Conservation (phyloP, 768 basidiomycete species). For the Podaxis carcinomalis region DNA sequence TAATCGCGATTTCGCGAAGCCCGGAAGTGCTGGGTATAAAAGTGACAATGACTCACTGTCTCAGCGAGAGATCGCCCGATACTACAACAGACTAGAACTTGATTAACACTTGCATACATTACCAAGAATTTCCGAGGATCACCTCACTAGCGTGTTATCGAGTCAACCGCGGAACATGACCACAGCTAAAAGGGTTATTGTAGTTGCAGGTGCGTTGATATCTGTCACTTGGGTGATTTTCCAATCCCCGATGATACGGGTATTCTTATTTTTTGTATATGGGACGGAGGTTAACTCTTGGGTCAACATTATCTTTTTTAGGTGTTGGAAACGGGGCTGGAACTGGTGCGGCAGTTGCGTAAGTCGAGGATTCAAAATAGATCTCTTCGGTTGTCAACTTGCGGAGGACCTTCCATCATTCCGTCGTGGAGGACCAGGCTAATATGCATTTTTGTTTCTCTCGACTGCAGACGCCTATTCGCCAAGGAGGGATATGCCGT, state of each 20-base stretch:
- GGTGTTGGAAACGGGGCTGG: constrained; percentile 47
- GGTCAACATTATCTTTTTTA: constrained; percentile 1
- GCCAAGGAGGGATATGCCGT: constrained; percentile 62
- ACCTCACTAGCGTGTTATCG: not conserved
- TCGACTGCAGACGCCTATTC: constrained; percentile 50
- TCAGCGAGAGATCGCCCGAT: not conserved
- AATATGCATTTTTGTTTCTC: not conserved
- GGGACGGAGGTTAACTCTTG: not conserved
- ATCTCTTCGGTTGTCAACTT: not conserved
- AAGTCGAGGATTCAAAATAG: constrained; percentile 18
- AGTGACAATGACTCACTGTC: not conserved
- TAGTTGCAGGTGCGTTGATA: constrained; percentile 49
- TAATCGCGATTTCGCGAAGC: not conserved
- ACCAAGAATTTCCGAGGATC: not conserved
- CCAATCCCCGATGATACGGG: not conserved
- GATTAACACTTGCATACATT: no score
- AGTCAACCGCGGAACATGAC: not conserved
- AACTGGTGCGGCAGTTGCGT: constrained; percentile 60
- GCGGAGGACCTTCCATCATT: not conserved
- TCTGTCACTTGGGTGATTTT: not conserved
- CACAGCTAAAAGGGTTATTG: constrained; percentile 41
- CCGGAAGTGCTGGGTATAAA: not conserved
- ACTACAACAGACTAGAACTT: no score
- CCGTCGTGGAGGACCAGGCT: not conserved
- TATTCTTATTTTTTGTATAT: not conserved